Percentiles rank a stretch among this genome's conserved stretches.
These are phyloP conservation scores for Voacanga thouarsii DNA, from an alignment of 257 asterid species.

Conservation along the genomic window DNA sequence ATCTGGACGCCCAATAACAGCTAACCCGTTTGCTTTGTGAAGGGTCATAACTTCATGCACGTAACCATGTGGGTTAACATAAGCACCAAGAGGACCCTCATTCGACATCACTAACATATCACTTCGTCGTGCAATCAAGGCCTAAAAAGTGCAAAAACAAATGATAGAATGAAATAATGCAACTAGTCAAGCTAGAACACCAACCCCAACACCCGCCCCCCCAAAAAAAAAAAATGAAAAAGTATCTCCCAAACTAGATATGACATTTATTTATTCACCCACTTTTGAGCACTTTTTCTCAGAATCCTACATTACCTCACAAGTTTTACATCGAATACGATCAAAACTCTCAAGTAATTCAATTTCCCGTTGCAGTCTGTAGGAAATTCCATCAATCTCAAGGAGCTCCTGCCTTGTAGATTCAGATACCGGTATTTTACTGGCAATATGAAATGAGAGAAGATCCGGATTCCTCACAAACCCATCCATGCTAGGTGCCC, in stretches of 20 bases:
- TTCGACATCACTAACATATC: slow-evolving; percentile 95
- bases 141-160: slow-evolving; percentile 33
- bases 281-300: not conserved
- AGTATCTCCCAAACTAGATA: not conserved
- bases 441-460: slow-evolving; percentile 90
- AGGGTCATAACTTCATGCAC: slow-evolving; percentile 97
- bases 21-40: slow-evolving; percentile 55
- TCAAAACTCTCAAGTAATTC: slow-evolving; percentile 89
- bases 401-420: slow-evolving; percentile 89
- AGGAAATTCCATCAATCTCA: slow-evolving; percentile 93
- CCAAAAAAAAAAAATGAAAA: not conserved
- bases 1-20: slow-evolving; percentile 63
- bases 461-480: slow-evolving; percentile 77
- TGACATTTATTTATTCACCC: not conserved
- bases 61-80: slow-evolving; percentile 73
- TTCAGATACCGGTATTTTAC: slow-evolving; percentile 91
- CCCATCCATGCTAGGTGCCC: slow-evolving; percentile 76
- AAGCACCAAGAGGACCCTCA: slow-evolving; percentile 96
- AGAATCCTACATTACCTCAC: slow-evolving; percentile 52
- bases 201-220: too few relatives aligned
- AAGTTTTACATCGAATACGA: slow-evolving; percentile 69
- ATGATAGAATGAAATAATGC: slow-evolving; percentile 9
- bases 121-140: slow-evolving; percentile 74
- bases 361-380: slow-evolving; percentile 85
- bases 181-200: slow-evolving; percentile 10